phyloP scores from a whole-genome alignment of 495 filamentous ascomycete species.

The Penicillium odoratum region DNA sequence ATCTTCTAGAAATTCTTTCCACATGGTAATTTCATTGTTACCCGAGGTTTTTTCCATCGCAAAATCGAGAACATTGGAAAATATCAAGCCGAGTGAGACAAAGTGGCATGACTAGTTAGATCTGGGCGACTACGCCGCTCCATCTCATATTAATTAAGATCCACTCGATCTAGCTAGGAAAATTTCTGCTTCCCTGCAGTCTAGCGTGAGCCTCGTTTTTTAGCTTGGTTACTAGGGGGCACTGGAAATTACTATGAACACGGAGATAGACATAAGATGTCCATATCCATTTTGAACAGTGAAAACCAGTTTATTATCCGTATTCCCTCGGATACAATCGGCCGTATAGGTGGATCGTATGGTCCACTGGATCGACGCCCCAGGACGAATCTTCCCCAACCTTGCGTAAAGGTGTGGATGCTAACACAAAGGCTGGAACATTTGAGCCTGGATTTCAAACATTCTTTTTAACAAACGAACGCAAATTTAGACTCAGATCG shows the following conservation, averaged over 20 bases:
- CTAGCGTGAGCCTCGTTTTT: neutral
- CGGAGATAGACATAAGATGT: too few relatives aligned
- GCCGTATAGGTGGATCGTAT: slow-evolving; percentile 1
- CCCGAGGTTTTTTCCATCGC: neutral
- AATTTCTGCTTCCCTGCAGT: neutral
- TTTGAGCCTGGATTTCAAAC: neutral
- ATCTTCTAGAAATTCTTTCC: neutral
- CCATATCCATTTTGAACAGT: neutral
- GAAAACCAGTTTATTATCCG: neutral
- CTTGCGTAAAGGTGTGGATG: neutral
- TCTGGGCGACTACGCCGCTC: neutral
- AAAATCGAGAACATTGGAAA: neutral
- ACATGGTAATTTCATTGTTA: neutral
- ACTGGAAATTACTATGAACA: too few relatives aligned
- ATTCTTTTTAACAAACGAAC: neutral
- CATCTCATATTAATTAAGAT: neutral
- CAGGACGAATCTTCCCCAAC: neutral
- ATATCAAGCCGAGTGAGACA: neutral
- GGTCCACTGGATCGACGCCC: slow-evolving; percentile 3
- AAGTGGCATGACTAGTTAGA: neutral
- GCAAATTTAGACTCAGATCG: neutral
- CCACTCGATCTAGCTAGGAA: neutral
- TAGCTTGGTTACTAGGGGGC: neutral
- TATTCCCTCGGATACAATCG: neutral
- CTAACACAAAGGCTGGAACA: neutral